Percentiles rank a stretch among this genome's conserved stretches.
These are phyloP conservation scores for Fagopyrum tataricum DNA, from an alignment of 148 eudicot species.

Conservation along the genomic window DNA sequence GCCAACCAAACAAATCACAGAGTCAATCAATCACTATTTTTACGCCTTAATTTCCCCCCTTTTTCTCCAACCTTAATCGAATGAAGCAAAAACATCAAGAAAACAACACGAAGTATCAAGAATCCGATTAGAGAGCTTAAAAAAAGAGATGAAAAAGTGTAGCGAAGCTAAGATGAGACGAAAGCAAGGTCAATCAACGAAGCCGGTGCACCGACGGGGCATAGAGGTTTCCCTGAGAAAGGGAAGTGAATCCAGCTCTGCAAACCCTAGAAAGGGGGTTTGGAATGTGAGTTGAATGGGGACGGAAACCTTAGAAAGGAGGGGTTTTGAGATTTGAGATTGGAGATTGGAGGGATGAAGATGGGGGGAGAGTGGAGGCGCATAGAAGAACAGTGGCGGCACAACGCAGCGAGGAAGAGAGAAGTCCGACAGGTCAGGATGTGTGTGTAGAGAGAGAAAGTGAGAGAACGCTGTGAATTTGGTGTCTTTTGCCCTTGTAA, in stretches of 20 bases:
- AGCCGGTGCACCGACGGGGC: constrained; percentile 44
- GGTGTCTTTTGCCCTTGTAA: constrained; percentile 10
- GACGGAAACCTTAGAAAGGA: constrained; percentile 23
- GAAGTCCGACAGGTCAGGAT: background rate
- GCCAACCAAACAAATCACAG: constrained; percentile 4
- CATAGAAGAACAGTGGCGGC: constrained; percentile 15
- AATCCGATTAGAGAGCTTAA: background rate
- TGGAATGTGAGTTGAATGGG: constrained; percentile 7
- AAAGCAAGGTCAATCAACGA: constrained; percentile 31
- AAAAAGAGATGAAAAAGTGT: background rate
- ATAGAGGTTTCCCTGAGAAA: constrained; percentile 23
- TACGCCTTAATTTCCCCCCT: constrained; percentile 12
- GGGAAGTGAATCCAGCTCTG: constrained; percentile 39
- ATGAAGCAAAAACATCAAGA: background rate
- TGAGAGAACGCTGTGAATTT: constrained; percentile 4
- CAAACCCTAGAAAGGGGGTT: constrained; percentile 17
- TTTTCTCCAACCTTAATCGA: constrained; percentile 7
- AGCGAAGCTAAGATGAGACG: background rate
- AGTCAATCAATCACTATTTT: background rate
- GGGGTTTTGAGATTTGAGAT: background rate
- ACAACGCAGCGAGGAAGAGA: constrained; percentile 6
- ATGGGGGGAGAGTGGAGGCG: constrained; percentile 13
- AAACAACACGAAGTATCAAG: background rate
- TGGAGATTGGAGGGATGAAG: constrained; percentile 1
- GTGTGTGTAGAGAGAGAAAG: constrained; percentile 10